phyloP scores from a whole-genome alignment of 2,329 filamentous ascomycete species.

The Ceratocystis diversiconidia region DNA sequence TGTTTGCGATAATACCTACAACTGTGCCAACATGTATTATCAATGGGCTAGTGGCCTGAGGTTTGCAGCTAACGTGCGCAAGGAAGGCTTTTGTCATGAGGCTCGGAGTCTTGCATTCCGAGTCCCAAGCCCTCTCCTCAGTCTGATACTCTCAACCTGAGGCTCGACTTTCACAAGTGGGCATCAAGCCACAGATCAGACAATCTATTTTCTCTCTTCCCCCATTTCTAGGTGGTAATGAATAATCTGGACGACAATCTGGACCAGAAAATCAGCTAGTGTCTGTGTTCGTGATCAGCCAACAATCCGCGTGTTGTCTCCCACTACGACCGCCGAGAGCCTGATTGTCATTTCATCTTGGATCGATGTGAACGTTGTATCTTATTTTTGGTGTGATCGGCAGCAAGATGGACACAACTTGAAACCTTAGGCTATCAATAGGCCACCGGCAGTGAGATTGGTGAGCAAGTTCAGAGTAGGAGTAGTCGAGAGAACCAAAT shows the following conservation, averaged over 20 bases:
- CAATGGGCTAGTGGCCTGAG: no score
- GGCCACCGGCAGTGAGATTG: not conserved
- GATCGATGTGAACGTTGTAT: not conserved
- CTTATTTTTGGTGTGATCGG: not conserved
- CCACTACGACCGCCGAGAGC: not conserved
- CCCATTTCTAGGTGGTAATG: not conserved
- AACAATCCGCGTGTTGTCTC: not conserved
- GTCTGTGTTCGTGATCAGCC: not conserved
- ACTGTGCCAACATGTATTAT: no score
- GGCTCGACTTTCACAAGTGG: not conserved
- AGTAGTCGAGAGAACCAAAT: not conserved
- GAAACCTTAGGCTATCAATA: not conserved
- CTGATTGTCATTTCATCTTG: conserved; percentile 4
- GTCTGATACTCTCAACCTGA: not conserved
- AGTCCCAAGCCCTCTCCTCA: no score
- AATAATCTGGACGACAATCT: not conserved
- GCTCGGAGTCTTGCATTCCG: no score
- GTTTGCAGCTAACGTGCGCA: no score
- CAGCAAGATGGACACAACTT: not conserved
- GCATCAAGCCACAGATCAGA: not conserved
- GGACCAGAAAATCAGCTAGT: not conserved
- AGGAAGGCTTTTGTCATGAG: no score
- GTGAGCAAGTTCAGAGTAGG: not conserved
- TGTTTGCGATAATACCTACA: no score
- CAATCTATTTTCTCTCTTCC: not conserved